Percentiles rank a stretch among this genome's conserved stretches.
These are phyloP conservation scores for Fusarium nanum DNA, from an alignment of 2,329 filamentous ascomycete genomes.

Conservation along the genomic window DNA sequence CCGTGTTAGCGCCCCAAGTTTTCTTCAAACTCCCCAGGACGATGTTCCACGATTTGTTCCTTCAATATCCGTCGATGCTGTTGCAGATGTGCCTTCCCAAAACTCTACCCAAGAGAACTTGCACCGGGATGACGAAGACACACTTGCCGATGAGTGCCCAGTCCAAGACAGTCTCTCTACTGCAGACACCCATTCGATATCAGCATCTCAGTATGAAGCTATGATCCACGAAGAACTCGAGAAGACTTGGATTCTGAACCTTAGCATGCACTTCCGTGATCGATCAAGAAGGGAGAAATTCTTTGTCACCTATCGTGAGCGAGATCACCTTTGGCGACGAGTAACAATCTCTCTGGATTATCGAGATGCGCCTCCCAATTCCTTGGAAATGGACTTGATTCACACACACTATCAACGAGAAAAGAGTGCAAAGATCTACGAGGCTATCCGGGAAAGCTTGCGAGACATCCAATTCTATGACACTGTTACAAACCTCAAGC, in stretches of 20 bases:
- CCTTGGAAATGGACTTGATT: slow-evolving; percentile 85
- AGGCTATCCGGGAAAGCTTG: slow-evolving; percentile 91
- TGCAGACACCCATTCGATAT: slow-evolving; percentile 61
- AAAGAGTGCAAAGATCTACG: slow-evolving; percentile 93
- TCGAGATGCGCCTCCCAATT: slow-evolving; percentile 79
- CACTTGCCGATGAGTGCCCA: slow-evolving; percentile 37
- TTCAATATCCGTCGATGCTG: slow-evolving; percentile 30
- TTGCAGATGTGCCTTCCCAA: slow-evolving; percentile 26
- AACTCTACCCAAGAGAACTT: slow-evolving; percentile 5
- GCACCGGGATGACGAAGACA: slow-evolving; percentile 38
- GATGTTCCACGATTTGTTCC: slow-evolving; percentile 31
- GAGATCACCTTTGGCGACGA: slow-evolving; percentile 81
- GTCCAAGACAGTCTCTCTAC: slow-evolving; percentile 50
- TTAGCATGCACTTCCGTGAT: slow-evolving; percentile 98
- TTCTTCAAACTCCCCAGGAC: slow-evolving; percentile 49
- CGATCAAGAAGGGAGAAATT: slow-evolving; percentile 95
- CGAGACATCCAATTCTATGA: slow-evolving; percentile 96
- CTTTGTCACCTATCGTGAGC: slow-evolving; percentile 93
- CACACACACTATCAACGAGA: slow-evolving; percentile 86
- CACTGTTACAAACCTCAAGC: slow-evolving; percentile 93
- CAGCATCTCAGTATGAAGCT: slow-evolving; percentile 67
- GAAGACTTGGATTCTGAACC: slow-evolving; percentile 91
- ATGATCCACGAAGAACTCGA: slow-evolving; percentile 85
- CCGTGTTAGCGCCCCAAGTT: slow-evolving; percentile 62
- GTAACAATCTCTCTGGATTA: slow-evolving; percentile 97